Conservation (phyloP, 2,329 filamentous ascomycete genomes). For the Aspergillus glaucus region DNA sequence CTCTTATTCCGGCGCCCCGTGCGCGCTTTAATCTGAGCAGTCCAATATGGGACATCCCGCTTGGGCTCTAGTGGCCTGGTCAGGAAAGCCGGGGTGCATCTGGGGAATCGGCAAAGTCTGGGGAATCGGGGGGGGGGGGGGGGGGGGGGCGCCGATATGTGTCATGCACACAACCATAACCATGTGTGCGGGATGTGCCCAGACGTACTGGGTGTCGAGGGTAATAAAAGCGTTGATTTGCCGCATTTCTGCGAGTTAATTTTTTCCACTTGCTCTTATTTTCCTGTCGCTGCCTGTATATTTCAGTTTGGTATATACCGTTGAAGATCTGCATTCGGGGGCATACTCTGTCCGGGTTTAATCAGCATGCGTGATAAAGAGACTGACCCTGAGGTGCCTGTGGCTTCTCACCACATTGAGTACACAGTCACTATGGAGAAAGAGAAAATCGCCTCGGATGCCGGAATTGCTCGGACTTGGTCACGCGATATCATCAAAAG, state of each 20-base stretch:
- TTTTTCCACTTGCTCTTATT: slow-evolving; percentile 5
- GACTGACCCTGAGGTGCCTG: slow-evolving; percentile 6
- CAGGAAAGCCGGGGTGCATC: too few species aligned
- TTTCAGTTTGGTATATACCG: not conserved
- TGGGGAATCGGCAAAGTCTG: too few species aligned
- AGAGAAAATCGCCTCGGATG: not conserved
- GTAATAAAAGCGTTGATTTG: too few species aligned
- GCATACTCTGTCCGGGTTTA: not conserved
- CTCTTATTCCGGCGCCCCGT: not conserved
- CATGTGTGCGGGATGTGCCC: too few species aligned
- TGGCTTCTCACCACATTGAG: slow-evolving; percentile 1
- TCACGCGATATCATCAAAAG: slow-evolving; percentile 4
- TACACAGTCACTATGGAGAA: slow-evolving; percentile 5
- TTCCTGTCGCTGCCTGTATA: slow-evolving; percentile 1
- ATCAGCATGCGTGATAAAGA: slow-evolving; percentile 7
- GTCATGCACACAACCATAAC: too few species aligned
- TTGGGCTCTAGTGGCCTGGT: too few species aligned
- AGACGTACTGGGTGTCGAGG: too few species aligned
- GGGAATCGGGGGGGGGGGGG: too few species aligned
- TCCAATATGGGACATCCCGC: too few species aligned
- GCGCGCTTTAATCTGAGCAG: not conserved
- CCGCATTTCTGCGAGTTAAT: too few species aligned
- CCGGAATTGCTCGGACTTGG: slow-evolving; percentile 7
- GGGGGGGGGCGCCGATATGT: too few species aligned
- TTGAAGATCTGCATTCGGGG: not conserved